Conservation (phyloP, 352 stramenopile genomes). For the Phytophthora brassicae region DNA sequence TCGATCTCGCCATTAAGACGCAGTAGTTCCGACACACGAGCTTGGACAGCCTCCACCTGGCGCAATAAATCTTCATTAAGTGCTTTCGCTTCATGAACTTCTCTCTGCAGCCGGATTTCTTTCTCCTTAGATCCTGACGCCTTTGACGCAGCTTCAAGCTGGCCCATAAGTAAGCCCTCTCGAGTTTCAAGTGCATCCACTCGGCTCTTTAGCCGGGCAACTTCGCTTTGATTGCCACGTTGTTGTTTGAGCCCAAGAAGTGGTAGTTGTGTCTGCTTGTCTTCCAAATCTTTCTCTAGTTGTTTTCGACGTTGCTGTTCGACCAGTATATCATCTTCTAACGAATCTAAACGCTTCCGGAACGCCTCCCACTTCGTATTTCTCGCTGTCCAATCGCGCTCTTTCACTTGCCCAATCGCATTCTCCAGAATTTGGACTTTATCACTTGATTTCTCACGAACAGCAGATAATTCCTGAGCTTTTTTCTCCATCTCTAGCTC, state of each 20-base stretch:
- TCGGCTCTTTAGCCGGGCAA: constrained; percentile 47
- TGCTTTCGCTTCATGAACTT: constrained; percentile 38
- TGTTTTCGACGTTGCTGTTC: constrained; percentile 58
- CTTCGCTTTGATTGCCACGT: constrained; percentile 32
- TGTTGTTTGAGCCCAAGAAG: constrained; percentile 25
- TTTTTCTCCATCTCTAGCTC: constrained; percentile 56
- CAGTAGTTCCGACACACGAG: constrained; percentile 44
- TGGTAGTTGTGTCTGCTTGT: constrained; percentile 40
- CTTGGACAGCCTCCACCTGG: constrained; percentile 49
- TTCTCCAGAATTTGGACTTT: constrained; percentile 48
- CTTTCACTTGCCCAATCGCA: constrained; percentile 49
- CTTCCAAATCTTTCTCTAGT: constrained; percentile 66
- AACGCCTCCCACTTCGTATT: constrained; percentile 76
- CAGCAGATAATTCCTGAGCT: constrained; percentile 33
- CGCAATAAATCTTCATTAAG: constrained; percentile 54
- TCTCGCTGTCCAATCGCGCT: constrained; percentile 58
- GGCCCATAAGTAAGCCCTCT: constrained; percentile 61
- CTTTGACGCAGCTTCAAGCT: constrained; percentile 45
- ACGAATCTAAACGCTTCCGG: constrained; percentile 59
- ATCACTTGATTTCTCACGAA: constrained; percentile 39
- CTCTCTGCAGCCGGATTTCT: constrained; percentile 24
- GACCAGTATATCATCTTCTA: constrained; percentile 63
- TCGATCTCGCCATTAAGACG: constrained; percentile 47
- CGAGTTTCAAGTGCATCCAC: constrained; percentile 71
- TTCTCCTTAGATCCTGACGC: constrained; percentile 30